Percentiles rank a stretch among this genome's conserved stretches.
Conservation (phyloP, 768 basidiomycete genomes). For the Rhizopogon rudus region DNA sequence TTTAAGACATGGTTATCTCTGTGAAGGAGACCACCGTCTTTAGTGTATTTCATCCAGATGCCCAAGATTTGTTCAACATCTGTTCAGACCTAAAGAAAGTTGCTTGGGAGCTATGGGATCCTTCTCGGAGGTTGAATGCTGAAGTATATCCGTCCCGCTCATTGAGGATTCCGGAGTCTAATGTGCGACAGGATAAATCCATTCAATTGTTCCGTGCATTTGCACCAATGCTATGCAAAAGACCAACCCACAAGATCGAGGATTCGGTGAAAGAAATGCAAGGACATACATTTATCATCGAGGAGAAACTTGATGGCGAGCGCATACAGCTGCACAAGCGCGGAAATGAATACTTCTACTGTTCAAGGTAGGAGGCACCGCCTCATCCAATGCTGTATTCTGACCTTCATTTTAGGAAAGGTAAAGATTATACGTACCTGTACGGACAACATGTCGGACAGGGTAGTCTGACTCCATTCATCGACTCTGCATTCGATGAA, state of each 20-base stretch:
- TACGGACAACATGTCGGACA: constrained; percentile 82
- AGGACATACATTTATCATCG: constrained; percentile 76
- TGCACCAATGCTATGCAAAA: constrained; percentile 92
- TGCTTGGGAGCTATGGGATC: constrained; percentile 83
- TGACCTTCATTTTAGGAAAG: constrained; percentile 52
- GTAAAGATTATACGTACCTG: constrained; percentile 85
- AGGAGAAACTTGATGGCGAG: constrained; percentile 98
- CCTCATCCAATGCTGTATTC: not conserved
- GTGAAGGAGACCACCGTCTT: constrained; percentile 95
- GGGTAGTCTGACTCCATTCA: constrained; percentile 87
- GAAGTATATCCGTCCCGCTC: constrained; percentile 32
- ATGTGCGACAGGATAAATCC: constrained; percentile 63
- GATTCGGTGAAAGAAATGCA: constrained; percentile 85
- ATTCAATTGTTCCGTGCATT: constrained; percentile 84
- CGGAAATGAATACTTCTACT: constrained; percentile 89
- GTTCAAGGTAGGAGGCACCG: constrained; percentile 59
- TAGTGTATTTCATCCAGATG: constrained; percentile 89
- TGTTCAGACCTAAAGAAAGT: constrained; percentile 96
- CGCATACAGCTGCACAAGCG: constrained; percentile 93
- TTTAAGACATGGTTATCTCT: constrained; percentile 81
- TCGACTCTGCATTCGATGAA: constrained; percentile 69
- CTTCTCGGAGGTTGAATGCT: constrained; percentile 55
- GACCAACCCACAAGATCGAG: constrained; percentile 75
- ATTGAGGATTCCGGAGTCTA: not conserved
- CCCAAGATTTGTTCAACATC: constrained; percentile 90